Evolutionary conservation across 1,284 basidiomycete species (phyloP), one percentile per base, ranked within the genome.

Genomic region (Neotropicomus parvogracilis): DNA sequence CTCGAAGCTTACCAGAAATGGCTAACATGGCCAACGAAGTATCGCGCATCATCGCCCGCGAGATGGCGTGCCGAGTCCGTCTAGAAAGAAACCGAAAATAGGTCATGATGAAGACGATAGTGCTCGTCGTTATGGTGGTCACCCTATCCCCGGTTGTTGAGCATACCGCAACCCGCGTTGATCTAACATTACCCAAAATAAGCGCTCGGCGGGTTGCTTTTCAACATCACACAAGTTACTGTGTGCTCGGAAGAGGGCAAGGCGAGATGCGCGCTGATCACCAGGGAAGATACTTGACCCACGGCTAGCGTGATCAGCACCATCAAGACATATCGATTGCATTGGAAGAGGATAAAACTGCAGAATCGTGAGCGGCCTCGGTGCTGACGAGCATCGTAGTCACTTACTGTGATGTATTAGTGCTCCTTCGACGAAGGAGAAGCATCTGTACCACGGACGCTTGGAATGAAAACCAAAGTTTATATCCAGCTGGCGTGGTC

Each of bases 141-240:
- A 48, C 21, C 6, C 59, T 60, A 41, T 34, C 19, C 16, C 9
- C 11, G 14, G 27, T 24, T 4, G 3, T 24, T 24, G 21, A 7
- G 14, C n/a, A 24, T 27, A 3, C 27, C n/a, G n/a, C n/a, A n/a
- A n/a, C n/a, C n/a, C n/a, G n/a, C n/a, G n/a, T n/a, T n/a, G n/a
- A n/a, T n/a, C n/a, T n/a, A n/a, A n/a, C n/a, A n/a, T 46, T 19
- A 59, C 60, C 50, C 48, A 47, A 60, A 62, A 52, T 53, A 53
- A 0, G 48, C 53, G 16, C 39, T 53, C 21, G 48, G 48, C 4
- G 48, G 24, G 16, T 54, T 57, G 13, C 36, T 34, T 33, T 21
- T 51, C 31, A 48, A 2, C 19, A 60, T 32, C 19, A 61, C 7
- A 32, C 59, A 60, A 6, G 59, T 62, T 3, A 27, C 28, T 9